Evolutionary conservation across 352 stramenopile genomes (phyloP), one percentile per base, ranked within the genome.

Genomic region (Pythium sukuiense): DNA sequence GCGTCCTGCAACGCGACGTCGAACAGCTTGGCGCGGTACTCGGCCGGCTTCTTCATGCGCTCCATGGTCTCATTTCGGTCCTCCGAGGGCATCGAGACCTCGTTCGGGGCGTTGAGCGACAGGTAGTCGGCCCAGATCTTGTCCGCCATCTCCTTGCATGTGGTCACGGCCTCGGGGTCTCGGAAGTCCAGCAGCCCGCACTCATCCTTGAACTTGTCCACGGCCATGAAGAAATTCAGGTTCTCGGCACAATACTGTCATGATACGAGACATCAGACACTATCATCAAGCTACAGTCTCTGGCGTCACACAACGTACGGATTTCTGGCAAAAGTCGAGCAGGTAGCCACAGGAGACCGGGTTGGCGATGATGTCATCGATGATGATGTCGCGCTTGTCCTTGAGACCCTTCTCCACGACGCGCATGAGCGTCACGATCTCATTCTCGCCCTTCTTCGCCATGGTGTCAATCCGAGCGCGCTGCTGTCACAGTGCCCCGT

Each of bases 171-270:
- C 67, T 92, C 83, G n/a, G 77, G 74, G 67, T 92, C 85, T 63
- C 84, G 77, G 66, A 94, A 92, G 63, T 92, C 83, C 26, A 92
- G 71, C 27, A 94, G 73, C 7, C 77, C 78, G 55, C 83, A 91
- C 64, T 89, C 79, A 57, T 94, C 85, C 61, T 94, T 92, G 73
- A 92, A 92, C 59, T 92, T 92, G 71, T 92, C 86, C 1, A 92
- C 86, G 2, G 86, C 86, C 86, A 94, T 92, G 72, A 94, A 91
- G 71, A 94, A 91, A 55, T 92, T 92, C 20, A 94, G 69, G 73
- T 94, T 92, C 73, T 92, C 84, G 6, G 86, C 86, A 43, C 84
- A 92, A 54, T 90, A 92, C 84, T 92, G 61, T 49, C 6, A 35
- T 39, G 52, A 50, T 52, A 68, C 14, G 59, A 45, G 26, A 35